A percentile compares a stretch with the other conserved stretches of the same genome.
Evolutionary conservation across 1,284 basidiomycete genomes (phyloP).

Genomic region (Polyporus tsugae): DNA sequence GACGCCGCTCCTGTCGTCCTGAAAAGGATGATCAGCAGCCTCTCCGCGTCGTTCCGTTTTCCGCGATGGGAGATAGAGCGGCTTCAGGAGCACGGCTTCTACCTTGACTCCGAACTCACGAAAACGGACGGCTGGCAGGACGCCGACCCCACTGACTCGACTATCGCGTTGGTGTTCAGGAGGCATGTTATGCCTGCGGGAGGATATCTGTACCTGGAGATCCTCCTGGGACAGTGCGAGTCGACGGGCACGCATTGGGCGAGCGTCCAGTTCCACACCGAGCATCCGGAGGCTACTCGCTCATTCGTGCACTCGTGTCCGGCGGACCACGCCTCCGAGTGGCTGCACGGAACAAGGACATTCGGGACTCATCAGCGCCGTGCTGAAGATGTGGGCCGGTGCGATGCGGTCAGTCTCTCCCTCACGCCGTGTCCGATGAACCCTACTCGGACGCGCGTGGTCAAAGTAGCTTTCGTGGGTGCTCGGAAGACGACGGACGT

Average conservation of each 20-base stretch:
- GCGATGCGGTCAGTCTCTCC: background rate
- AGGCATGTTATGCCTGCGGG: background rate
- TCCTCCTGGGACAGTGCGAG: background rate
- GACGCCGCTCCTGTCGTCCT: background rate
- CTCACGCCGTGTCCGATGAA: conserved; percentile 8
- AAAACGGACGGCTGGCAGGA: background rate
- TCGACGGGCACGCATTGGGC: background rate
- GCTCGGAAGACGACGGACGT: no score
- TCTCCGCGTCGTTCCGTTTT: conserved; percentile 8
- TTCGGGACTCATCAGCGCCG: background rate
- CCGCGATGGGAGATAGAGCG: background rate
- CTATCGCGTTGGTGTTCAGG: background rate
- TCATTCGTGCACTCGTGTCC: background rate
- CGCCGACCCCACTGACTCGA: background rate
- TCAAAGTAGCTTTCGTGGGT: background rate
- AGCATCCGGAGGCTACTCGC: background rate
- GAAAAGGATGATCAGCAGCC: background rate
- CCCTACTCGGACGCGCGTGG: conserved; percentile 1
- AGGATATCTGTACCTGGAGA: background rate
- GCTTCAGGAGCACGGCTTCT: background rate
- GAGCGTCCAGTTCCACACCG: background rate
- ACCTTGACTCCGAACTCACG: background rate
- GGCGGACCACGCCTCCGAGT: conserved; percentile 1
- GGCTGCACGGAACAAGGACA: background rate
- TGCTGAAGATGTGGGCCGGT: background rate